phyloP scores from a whole-genome alignment of 257 asterid species.

The Nicotiana otophora region DNA sequence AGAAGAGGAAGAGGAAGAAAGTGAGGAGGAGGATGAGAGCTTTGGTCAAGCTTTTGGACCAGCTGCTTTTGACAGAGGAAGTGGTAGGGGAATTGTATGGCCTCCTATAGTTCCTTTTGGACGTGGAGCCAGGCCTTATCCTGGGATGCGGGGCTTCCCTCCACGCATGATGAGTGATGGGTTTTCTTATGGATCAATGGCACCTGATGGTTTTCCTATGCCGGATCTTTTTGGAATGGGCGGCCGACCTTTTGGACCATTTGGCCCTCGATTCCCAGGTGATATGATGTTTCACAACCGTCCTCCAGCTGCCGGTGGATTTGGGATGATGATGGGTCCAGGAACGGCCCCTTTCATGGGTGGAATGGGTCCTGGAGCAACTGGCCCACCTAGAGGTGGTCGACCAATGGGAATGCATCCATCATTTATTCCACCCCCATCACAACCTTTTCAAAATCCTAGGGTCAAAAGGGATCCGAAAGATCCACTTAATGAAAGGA shows the following conservation, averaged over 20 bases:
- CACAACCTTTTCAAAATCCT: constrained; percentile 44
- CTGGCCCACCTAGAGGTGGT: constrained; percentile 37
- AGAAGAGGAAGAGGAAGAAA: constrained; percentile 93
- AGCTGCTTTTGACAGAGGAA: constrained; percentile 65
- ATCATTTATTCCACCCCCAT: constrained; percentile 32
- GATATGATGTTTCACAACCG: constrained; percentile 82
- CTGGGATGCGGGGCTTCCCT: constrained; percentile 69
- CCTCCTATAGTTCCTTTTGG: constrained; percentile 72
- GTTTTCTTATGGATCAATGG: constrained; percentile 20
- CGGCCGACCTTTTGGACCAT: constrained; percentile 14
- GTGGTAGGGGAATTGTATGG: constrained; percentile 95
- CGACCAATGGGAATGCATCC: constrained; percentile 45
- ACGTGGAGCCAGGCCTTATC: constrained; percentile 65
- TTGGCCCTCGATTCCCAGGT: constrained; percentile 74
- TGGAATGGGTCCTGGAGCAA: constrained; percentile 36
- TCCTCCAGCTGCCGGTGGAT: constrained; percentile 56
- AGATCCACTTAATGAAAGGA: constrained; percentile 36
- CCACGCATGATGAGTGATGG: constrained; percentile 32
- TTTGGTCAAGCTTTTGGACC: constrained; percentile 40
- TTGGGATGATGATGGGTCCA: constrained; percentile 85
- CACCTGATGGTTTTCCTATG: constrained; percentile 76
- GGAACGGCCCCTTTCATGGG: constrained; percentile 71
- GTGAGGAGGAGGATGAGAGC: constrained; percentile 60
- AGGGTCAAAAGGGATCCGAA: constrained; percentile 50
- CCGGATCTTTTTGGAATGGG: constrained; percentile 10